phyloP scores from a whole-genome alignment of 2,329 filamentous ascomycete species.

The Thelonectria discophora region DNA sequence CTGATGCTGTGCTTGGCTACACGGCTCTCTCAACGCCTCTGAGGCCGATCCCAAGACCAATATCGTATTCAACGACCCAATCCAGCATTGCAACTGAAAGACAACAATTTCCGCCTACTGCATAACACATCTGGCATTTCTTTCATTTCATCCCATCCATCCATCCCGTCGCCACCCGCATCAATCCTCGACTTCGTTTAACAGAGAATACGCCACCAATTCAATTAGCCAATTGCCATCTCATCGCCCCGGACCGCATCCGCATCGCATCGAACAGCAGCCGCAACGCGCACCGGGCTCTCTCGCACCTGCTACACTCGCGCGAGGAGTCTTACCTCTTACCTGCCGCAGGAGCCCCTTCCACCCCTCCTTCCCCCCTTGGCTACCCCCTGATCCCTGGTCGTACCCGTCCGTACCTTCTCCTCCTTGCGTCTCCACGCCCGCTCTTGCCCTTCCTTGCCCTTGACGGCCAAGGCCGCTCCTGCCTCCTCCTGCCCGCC shows the following conservation, averaged over 20 bases:
- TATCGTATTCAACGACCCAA: neutral
- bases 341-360: neutral
- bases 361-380: neutral
- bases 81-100: slow-evolving; percentile 6
- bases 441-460: no score
- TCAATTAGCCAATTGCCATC: slow-evolving; percentile 36
- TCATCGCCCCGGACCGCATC: slow-evolving; percentile 27
- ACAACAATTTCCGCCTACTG: slow-evolving; percentile 20
- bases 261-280: slow-evolving; percentile 8
- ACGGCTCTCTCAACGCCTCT: neutral
- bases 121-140: slow-evolving; percentile 10
- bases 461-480: slow-evolving; percentile 28
- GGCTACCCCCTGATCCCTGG: slow-evolving; percentile 15
- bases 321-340: neutral
- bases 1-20: neutral
- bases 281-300: slow-evolving; percentile 19
- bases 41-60: neutral
- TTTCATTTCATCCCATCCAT: slow-evolving; percentile 16
- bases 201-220: slow-evolving; percentile 35
- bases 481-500: slow-evolving; percentile 32
- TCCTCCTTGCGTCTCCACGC: no score
- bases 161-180: slow-evolving; percentile 5
- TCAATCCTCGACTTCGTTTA: slow-evolving; percentile 11
- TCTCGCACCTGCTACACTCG: neutral
- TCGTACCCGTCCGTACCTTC: neutral